phyloP scores from a whole-genome alignment of 768 basidiomycete genomes.

The Dictyophora rubrovolvata region DNA sequence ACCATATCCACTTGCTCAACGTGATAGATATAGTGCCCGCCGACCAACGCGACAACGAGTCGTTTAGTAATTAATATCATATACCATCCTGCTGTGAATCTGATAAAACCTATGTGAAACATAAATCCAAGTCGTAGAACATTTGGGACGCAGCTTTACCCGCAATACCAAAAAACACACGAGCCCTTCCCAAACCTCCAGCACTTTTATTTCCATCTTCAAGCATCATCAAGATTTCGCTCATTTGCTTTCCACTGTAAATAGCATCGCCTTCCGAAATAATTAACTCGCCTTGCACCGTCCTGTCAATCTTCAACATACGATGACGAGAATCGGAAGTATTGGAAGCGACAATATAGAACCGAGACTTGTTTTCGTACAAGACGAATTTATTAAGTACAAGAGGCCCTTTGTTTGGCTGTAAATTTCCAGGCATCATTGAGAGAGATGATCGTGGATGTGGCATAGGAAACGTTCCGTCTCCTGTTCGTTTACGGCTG shows the following conservation, averaged over 20 bases:
- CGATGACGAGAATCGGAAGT: slow-evolving; percentile 79
- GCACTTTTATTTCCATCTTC: slow-evolving; percentile 87
- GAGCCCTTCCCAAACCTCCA: slow-evolving; percentile 76
- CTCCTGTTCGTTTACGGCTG: slow-evolving; percentile 5
- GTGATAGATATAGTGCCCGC: slow-evolving; percentile 94
- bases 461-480: neutral
- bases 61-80: slow-evolving; percentile 86
- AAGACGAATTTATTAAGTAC: slow-evolving; percentile 76
- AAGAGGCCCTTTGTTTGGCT: slow-evolving; percentile 14
- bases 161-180: slow-evolving; percentile 73
- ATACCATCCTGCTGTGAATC: slow-evolving; percentile 94
- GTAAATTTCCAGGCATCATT: slow-evolving; percentile 5
- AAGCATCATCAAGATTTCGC: slow-evolving; percentile 84
- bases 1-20: slow-evolving; percentile 86
- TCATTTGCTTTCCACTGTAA: slow-evolving; percentile 86
- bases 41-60: slow-evolving; percentile 85
- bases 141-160: slow-evolving; percentile 32
- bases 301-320: slow-evolving; percentile 90
- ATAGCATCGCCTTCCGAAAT: slow-evolving; percentile 75
- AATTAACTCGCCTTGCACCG: slow-evolving; percentile 65
- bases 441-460: slow-evolving; percentile 3
- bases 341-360: slow-evolving; percentile 89
- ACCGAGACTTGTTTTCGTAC: slow-evolving; percentile 85
- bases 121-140: neutral
- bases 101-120: slow-evolving; percentile 64